phyloP scores from a whole-genome alignment of 306 rosid genomes.

The Albizia julibrissin region DNA sequence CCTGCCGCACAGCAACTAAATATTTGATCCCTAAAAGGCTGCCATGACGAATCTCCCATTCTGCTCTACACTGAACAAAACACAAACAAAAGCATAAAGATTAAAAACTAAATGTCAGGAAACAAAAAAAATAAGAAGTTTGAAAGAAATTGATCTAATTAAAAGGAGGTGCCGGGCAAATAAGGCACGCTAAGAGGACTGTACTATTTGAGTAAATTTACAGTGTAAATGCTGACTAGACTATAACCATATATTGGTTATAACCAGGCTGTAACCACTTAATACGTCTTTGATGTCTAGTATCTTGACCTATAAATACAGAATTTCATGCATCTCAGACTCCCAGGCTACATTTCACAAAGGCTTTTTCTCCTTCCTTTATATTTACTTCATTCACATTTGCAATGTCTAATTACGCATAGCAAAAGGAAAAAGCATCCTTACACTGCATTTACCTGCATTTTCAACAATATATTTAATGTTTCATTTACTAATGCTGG shows the following conservation, averaged over 20 bases:
- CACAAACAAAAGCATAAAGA: constrained; percentile 49
- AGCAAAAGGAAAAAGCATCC: constrained; percentile 22
- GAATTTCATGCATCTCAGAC: not conserved
- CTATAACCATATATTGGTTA: not conserved
- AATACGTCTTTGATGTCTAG: not conserved
- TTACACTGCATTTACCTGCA: constrained; percentile 80
- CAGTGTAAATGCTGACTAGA: not conserved
- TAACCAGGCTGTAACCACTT: not conserved
- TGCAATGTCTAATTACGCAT: constrained; percentile 23
- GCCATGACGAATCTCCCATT: constrained; percentile 99
- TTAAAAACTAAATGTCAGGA: constrained; percentile 33
- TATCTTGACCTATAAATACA: not conserved
- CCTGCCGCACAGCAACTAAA: constrained; percentile 95
- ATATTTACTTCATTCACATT: not conserved
- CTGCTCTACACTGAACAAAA: constrained; percentile 94
- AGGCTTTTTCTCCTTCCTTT: not conserved
- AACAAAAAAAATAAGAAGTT: not conserved
- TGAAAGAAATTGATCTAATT: not conserved
- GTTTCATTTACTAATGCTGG: constrained; percentile 80
- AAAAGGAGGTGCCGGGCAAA: not conserved
- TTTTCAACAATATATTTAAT: constrained; percentile 82
- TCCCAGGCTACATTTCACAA: not conserved
- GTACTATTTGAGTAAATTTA: not conserved
- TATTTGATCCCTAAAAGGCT: constrained; percentile 94
- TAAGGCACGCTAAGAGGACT: constrained; percentile 1